phyloP scores from a whole-genome alignment of 495 filamentous ascomycete genomes.

The Glarea lozoyensis region DNA sequence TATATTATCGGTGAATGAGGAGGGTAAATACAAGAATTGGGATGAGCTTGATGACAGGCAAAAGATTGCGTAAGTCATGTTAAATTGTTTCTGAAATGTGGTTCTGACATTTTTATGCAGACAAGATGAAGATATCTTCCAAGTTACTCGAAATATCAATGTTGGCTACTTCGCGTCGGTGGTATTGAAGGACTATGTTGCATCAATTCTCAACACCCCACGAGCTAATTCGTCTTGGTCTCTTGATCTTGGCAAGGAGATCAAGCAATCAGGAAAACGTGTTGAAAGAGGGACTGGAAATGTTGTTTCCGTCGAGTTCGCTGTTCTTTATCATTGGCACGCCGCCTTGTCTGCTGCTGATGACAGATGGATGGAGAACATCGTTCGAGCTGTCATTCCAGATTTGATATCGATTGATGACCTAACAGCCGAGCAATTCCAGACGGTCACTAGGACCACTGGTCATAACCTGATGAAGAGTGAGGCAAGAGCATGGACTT shows the following conservation, averaged over 20 bases:
- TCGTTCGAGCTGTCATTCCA: conserved; percentile 24
- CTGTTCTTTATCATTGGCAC: conserved; percentile 71
- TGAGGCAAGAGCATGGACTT: conserved; percentile 54
- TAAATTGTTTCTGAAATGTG: conserved; percentile 27
- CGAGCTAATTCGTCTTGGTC: conserved; percentile 71
- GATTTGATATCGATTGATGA: conserved; percentile 35
- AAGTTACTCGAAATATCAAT: conserved; percentile 70
- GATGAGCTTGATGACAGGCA: conserved; percentile 34
- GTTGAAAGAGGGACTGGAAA: conserved; percentile 61
- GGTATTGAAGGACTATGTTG: conserved; percentile 71
- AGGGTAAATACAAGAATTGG: conserved; percentile 47
- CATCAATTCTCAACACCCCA: conserved; percentile 77
- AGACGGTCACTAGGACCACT: conserved; percentile 42
- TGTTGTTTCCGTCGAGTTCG: conserved; percentile 68
- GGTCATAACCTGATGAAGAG: conserved; percentile 41
- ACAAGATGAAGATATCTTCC: conserved; percentile 72
- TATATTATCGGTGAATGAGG: conserved; percentile 48
- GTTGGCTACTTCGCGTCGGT: conserved; percentile 85
- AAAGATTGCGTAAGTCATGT: conserved; percentile 44
- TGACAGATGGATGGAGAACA: conserved; percentile 63
- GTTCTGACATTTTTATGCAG: not conserved
- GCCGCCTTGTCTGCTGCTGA: conserved; percentile 63
- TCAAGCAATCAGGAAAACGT: conserved; percentile 37
- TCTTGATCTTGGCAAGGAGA: conserved; percentile 60
- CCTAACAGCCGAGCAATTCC: conserved; percentile 40